Evolutionary conservation across 139 green algal species (phyloP).

Genomic region (Volvox reticuliferus): DNA sequence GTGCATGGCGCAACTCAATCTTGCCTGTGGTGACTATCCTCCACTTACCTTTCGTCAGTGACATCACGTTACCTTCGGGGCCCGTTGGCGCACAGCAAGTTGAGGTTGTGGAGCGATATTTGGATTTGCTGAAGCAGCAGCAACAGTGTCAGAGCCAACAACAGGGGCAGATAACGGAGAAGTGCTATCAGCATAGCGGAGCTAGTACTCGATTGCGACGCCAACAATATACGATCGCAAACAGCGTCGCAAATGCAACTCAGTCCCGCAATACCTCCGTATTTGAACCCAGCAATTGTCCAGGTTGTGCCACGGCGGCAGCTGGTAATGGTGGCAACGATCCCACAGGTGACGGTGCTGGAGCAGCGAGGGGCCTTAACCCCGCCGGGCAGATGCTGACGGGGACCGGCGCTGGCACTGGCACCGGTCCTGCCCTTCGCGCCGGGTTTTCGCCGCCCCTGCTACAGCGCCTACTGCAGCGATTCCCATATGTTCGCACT

Average conservation of each 20-base stretch:
- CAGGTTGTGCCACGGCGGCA: no score
- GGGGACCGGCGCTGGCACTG: no score
- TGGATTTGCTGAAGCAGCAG: background rate
- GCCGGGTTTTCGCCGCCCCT: background rate
- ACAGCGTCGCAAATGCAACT: no score
- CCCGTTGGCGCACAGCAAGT: background rate
- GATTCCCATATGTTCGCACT: constrained; percentile 8
- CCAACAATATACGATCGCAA: no score
- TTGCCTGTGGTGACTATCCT: constrained; percentile 14
- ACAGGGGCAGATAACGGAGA: background rate
- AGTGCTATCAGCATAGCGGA: no score
- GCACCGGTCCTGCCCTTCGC: background rate
- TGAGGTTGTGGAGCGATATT: background rate
- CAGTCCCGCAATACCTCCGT: no score
- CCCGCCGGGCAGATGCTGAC: no score
- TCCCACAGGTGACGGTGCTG: no score
- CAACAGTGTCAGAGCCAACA: background rate
- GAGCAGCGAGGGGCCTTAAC: no score
- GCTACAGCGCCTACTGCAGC: background rate
- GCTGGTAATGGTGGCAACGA: no score
- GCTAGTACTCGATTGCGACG: no score
- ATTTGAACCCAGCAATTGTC: no score
- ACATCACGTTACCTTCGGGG: background rate
- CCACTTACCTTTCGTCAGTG: background rate
- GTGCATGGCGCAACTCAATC: background rate